Evolutionary conservation across 192 early-diverging fungal genomes (phyloP).

Genomic region (Funneliformis mosseae): DNA sequence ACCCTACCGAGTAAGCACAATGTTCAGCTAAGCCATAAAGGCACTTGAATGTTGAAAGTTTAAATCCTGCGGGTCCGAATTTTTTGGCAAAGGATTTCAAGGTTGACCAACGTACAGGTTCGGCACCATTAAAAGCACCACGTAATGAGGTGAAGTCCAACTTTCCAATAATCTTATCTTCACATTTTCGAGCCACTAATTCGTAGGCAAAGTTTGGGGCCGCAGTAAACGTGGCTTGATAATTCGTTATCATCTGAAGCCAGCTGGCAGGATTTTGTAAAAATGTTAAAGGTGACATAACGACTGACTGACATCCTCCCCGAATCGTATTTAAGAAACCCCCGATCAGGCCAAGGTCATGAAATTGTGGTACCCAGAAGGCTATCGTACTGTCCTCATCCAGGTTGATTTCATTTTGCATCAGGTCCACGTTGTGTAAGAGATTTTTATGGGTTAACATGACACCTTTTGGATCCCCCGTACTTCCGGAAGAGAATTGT

Average conservation of each 20-base stretch:
- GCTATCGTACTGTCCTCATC: not conserved
- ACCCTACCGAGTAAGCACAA: constrained; percentile 19
- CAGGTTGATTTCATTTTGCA: constrained; percentile 16
- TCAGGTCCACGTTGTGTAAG: constrained; percentile 20
- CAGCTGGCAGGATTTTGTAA: constrained; percentile 26
- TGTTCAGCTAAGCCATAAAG: constrained; percentile 29
- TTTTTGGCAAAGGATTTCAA: constrained; percentile 2
- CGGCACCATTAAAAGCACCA: constrained; percentile 31
- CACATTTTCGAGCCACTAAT: constrained; percentile 18
- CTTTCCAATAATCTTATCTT: not conserved
- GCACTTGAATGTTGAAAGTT: constrained; percentile 25
- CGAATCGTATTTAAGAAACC: constrained; percentile 26
- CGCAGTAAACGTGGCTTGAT: constrained; percentile 20
- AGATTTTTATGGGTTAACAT: constrained; percentile 17
- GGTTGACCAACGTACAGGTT: constrained; percentile 30
- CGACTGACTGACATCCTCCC: constrained; percentile 16
- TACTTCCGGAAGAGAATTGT: constrained; percentile 32
- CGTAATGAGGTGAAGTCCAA: constrained; percentile 2
- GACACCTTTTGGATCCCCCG: constrained; percentile 29
- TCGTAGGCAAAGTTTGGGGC: constrained; percentile 31
- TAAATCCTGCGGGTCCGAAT: constrained; percentile 21
- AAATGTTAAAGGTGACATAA: constrained; percentile 28
- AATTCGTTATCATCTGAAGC: constrained; percentile 30
- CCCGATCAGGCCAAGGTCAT: constrained; percentile 23
- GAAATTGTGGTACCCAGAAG: constrained; percentile 32